Base-by-base conservation (phyloP, 169 alveolate genomes). In the Hepatocystis sp. region DNA sequence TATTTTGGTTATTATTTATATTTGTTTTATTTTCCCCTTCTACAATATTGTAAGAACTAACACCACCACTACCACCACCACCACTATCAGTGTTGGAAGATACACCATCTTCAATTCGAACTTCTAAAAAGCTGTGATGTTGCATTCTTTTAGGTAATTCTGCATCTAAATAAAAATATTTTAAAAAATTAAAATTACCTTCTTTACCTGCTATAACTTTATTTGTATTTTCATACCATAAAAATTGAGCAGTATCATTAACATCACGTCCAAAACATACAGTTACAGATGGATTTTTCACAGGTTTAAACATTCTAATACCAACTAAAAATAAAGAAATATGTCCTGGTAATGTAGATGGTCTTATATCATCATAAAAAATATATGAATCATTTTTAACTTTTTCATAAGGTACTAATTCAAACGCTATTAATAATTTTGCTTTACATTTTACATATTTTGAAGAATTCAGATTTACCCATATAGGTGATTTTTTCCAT, bases 401-500 rank as follows among this genome's bases (percentile, higher is more conserved):
- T 10, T 85, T 90, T 51, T 91, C 95, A n/a, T 32, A 52, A 2
- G 96, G 95, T 1, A 95, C 91, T 27, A 95, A 86, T 58, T 95
- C 98, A 32, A 95, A 95, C 5, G 97, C 95, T 7, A 93, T 93
- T 46, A 95, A 84, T 4, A 95, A 78, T 42, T 91, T 90, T 4
- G 97, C 96, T 55, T 91, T 92, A 63, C 95, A 93, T 44, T 91
- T 90, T 8, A 92, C 91, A 78, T 93, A 91, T 44, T 88, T 90
- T 8, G 93, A 90, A 21, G 97, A 93, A 60, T 91, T 94, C 19
- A 95, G 91, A 30, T 55, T 84, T 23, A 94, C 88, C 98, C 98
- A 95, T 19, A 88, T 92, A 10, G 98, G 98, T 4, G 96, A 95
- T 58, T 93, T 84, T 46, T 88, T 91, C 98, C 98, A 94, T 85